A percentile compares a stretch with the other conserved stretches of the same genome.
phyloP scores from a whole-genome alignment of 1,139 yeast species.

The Komagataea norvegica region DNA sequence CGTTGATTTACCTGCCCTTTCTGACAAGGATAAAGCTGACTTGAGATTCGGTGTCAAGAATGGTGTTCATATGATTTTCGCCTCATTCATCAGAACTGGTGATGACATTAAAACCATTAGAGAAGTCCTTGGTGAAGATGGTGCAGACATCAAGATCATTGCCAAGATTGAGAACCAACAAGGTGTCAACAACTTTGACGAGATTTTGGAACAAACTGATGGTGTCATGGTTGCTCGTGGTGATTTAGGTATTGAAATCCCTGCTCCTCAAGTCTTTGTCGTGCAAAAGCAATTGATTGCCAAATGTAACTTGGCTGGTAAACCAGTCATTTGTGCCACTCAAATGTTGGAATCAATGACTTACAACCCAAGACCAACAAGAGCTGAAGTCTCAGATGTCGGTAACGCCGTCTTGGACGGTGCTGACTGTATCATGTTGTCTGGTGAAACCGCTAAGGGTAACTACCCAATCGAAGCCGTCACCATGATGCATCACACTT shows the following conservation, averaged over 20 bases:
- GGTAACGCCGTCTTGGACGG: slow-evolving; percentile 99
- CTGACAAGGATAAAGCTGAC: slow-evolving; percentile 93
- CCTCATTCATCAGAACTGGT: slow-evolving; percentile 95
- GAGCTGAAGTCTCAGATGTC: slow-evolving; percentile 99
- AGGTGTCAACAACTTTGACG: slow-evolving; percentile 99
- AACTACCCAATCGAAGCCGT: slow-evolving; percentile 97
- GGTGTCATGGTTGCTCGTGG: slow-evolving; percentile 99
- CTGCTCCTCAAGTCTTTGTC: slow-evolving; percentile 97
- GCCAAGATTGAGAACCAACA: slow-evolving; percentile 98
- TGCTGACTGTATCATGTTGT: slow-evolving; percentile 99
- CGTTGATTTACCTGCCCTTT: slow-evolving; percentile 95
- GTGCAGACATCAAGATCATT: slow-evolving; percentile 91
- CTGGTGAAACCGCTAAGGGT: slow-evolving; percentile 99
- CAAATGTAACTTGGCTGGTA: slow-evolving; percentile 98
- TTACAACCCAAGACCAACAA: slow-evolving; percentile 99
- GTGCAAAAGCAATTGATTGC: slow-evolving; percentile 99
- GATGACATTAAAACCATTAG: slow-evolving; percentile 87
- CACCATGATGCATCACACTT: slow-evolving; percentile 97
- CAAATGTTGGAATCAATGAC: slow-evolving; percentile 99
- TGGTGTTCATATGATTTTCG: slow-evolving; percentile 96
- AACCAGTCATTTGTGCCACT: slow-evolving; percentile 99
- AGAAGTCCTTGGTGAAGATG: slow-evolving; percentile 93
- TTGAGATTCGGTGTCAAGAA: slow-evolving; percentile 93
- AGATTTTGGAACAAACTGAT: slow-evolving; percentile 87
- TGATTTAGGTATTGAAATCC: slow-evolving; percentile 98